Evolutionary conservation across 805 yeast genomes (phyloP), one percentile per base, ranked within the genome.

Genomic region (Diddensiella caesifluorescens): DNA sequence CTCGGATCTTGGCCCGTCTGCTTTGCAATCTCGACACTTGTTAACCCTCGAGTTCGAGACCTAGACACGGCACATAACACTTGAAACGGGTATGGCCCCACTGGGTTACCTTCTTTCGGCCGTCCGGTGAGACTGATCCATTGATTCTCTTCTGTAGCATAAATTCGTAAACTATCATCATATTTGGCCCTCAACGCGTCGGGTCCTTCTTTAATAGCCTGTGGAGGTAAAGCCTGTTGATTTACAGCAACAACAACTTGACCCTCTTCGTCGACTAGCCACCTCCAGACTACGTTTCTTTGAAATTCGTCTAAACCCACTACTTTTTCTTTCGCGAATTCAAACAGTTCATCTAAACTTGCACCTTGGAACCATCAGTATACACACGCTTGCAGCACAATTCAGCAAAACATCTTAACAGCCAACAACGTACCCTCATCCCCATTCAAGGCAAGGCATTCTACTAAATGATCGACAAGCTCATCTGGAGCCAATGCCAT

Each of bases 1-100:
- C 72, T 52, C 1, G 68, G 60, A 39, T 67, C 72, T 44, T 67
- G 72, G 13, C 64, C 64, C 0, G 70, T 64, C 16, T 44, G 38
- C 22, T 53, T 49, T 16, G 65, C 54, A n/a, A 60, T 53, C 12
- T 66, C 68, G 6, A 64, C 54, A 5, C 56, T 56, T 1, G 67
- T 57, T 2, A 63, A 37, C 4, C 73, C 72, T 6, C 49, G 45
- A 41, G 56, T 53, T 47, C 76, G 54, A 43, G 59, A 43, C 62
- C 74, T 54, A 58, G 69, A 56, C 6, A 65, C 58, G 12, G 56
- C 59, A 31, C 64, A 54, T 4, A 68, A 56, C 18, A 68, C 47
- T 27, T 61, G 63, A 48, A 68, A 70, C 27, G 72, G 65, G 42
- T 50, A 50, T 2, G 49, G 40, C 3, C 69, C 69, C n/a, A 62